phyloP scores from a whole-genome alignment of 208 protist species.

The Leishmania martiniquensis region DNA sequence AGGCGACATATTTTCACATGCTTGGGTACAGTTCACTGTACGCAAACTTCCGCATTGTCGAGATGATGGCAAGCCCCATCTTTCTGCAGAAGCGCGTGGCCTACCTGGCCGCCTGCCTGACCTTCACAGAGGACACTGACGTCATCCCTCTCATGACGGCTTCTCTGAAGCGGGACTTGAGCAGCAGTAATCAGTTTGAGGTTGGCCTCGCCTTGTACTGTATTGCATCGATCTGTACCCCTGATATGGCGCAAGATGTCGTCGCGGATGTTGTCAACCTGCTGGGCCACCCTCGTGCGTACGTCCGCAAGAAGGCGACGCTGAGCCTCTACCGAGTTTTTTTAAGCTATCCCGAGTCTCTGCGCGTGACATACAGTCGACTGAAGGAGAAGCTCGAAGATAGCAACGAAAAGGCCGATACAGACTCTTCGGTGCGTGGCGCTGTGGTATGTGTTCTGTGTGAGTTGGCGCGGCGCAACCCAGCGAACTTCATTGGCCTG shows the following conservation, averaged over 20 bases:
- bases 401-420: constrained; percentile 79
- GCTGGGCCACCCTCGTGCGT: constrained; percentile 88
- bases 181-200: constrained; percentile 95
- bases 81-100: constrained; percentile 91
- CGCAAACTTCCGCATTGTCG: constrained; percentile 96
- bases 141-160: constrained; percentile 97
- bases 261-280: constrained; percentile 95
- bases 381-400: constrained; percentile 98
- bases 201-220: constrained; percentile 96
- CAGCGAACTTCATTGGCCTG: constrained; percentile 97
- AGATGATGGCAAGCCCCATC: constrained; percentile 93
- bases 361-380: constrained; percentile 95
- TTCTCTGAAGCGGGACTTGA: constrained; percentile 97
- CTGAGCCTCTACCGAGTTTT: constrained; percentile 98
- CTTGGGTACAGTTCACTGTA: constrained; percentile 97
- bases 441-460: constrained; percentile 98
- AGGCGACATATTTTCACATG: constrained; percentile 98
- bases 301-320: constrained; percentile 96
- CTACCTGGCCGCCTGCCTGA: constrained; percentile 96
- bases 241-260: constrained; percentile 96
- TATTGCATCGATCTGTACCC: constrained; percentile 96
- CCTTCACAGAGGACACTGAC: constrained; percentile 96
- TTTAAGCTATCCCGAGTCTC: constrained; percentile 96
- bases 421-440: constrained; percentile 90
- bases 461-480: constrained; percentile 98